These are phyloP conservation scores for Echeveria elegans DNA, from an alignment of 164 flowering plant genomes.

Conservation along the genomic window DNA sequence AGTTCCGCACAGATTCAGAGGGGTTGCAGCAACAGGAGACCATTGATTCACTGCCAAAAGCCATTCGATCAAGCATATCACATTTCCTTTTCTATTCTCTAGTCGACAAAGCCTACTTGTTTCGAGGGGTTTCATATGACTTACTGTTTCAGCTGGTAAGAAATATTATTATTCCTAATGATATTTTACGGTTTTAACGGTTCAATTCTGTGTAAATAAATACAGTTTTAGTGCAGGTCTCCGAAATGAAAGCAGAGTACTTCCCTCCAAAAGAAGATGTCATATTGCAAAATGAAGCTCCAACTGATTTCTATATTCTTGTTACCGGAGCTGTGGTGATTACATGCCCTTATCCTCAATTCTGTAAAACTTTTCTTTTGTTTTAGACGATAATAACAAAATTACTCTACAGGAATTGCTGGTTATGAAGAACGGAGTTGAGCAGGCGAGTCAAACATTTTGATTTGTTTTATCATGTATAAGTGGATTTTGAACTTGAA, in stretches of 20 bases:
- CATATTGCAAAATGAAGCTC: constrained; percentile 9
- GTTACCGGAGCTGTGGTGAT: constrained; percentile 8
- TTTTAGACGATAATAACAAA: not conserved
- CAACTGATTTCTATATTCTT: constrained; percentile 7
- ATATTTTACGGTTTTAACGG: not conserved
- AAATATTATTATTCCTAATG: not conserved
- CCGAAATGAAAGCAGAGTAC: constrained; percentile 10
- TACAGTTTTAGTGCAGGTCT: not conserved
- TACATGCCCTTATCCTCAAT: not conserved
- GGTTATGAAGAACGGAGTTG: constrained; percentile 2
- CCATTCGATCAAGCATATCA: constrained; percentile 86
- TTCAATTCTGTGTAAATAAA: constrained; percentile 3
- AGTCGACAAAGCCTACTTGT: constrained; percentile 68
- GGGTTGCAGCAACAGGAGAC: constrained; percentile 89
- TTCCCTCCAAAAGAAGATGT: constrained; percentile 10
- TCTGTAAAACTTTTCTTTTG: not conserved
- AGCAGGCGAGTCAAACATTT: not conserved
- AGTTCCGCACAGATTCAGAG: constrained; percentile 85
- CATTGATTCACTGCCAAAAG: constrained; percentile 84
- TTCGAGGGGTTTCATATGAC: constrained; percentile 78
- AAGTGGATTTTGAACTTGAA: not conserved
- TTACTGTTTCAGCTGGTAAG: constrained; percentile 85
- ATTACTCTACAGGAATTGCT: not conserved
- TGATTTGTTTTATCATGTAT: not conserved
- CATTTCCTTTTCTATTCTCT: constrained; percentile 70